phyloP scores from a whole-genome alignment of 2,329 filamentous ascomycete species.

The Aspergillus sp. region DNA sequence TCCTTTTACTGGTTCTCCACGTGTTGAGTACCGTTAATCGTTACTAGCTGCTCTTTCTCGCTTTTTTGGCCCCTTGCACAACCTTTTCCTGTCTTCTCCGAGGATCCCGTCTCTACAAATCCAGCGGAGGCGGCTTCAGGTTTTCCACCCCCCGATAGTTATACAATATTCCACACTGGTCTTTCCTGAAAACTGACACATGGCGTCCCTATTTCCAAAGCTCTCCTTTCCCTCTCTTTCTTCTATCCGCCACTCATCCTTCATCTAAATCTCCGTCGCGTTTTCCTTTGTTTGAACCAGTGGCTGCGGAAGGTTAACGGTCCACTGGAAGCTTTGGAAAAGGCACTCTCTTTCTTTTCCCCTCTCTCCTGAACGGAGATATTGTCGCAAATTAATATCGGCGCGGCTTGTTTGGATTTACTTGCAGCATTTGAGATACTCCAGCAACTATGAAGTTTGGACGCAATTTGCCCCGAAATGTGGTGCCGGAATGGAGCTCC shows the following conservation, averaged over 20 bases:
- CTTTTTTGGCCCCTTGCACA: not conserved
- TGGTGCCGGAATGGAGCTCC: conserved; percentile 52
- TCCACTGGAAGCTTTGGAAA: not conserved
- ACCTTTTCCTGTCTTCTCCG: not conserved
- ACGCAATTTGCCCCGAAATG: conserved; percentile 49
- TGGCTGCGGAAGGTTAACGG: not conserved
- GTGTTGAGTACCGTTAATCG: conserved; percentile 12
- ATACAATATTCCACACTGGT: conserved; percentile 2
- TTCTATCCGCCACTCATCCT: conserved; percentile 5
- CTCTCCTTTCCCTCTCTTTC: conserved; percentile 10
- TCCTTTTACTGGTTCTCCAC: conserved; percentile 4
- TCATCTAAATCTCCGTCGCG: conserved; percentile 10
- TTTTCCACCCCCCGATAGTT: conserved; percentile 10
- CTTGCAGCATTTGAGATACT: not conserved
- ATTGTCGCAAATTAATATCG: not conserved
- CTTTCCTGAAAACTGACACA: conserved; percentile 20
- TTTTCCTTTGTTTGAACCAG: not conserved
- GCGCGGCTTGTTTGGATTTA: not conserved
- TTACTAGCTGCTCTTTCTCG: conserved; percentile 2
- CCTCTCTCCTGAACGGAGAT: not conserved
- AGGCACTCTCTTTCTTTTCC: not conserved
- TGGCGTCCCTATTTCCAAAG: conserved; percentile 17
- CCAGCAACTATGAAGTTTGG: conserved; percentile 50
- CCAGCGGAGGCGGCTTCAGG: conserved; percentile 4
- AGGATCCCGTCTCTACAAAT: not conserved